Conservation (phyloP, 768 basidiomycete species). For the Arthromyces matolae region DNA sequence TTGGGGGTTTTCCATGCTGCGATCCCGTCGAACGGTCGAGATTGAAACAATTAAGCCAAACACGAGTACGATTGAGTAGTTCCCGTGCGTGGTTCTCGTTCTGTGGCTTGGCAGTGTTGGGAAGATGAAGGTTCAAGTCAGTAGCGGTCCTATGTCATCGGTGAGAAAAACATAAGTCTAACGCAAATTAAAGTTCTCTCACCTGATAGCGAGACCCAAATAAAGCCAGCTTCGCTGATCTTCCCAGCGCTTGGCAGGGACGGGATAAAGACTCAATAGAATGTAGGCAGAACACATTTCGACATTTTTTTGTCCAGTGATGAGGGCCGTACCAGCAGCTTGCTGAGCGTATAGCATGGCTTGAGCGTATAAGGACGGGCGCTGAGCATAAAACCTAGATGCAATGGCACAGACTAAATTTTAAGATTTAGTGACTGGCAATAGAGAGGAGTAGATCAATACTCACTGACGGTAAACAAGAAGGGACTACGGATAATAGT, state of each 20-base stretch:
- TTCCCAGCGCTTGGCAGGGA: slow-evolving; percentile 78
- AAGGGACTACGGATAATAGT: slow-evolving; percentile 85
- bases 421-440: background rate
- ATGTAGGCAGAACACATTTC: slow-evolving; percentile 86
- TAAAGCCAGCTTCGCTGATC: slow-evolving; percentile 90
- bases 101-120: slow-evolving; percentile 64
- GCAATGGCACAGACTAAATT: slow-evolving; percentile 89
- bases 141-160: slow-evolving; percentile 65
- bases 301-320: slow-evolving; percentile 73
- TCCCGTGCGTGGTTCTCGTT: slow-evolving; percentile 83
- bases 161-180: slow-evolving; percentile 1
- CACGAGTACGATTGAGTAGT: slow-evolving; percentile 83
- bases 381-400: slow-evolving; percentile 72
- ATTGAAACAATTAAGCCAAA: slow-evolving; percentile 90
- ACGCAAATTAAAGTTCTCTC: slow-evolving; percentile 10
- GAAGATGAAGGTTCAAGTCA: slow-evolving; percentile 85
- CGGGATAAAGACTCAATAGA: slow-evolving; percentile 69
- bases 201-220: slow-evolving; percentile 87
- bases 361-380: slow-evolving; percentile 65
- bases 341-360: slow-evolving; percentile 74
- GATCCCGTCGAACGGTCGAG: slow-evolving; percentile 85
- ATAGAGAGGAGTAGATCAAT: background rate
- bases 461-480: slow-evolving; percentile 86
- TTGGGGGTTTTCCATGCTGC: slow-evolving; percentile 85
- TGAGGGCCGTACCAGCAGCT: slow-evolving; percentile 74